A percentile compares a stretch with the other conserved stretches of the same genome.
Conservation (phyloP, 805 yeast genomes). For the Candida corydali region DNA sequence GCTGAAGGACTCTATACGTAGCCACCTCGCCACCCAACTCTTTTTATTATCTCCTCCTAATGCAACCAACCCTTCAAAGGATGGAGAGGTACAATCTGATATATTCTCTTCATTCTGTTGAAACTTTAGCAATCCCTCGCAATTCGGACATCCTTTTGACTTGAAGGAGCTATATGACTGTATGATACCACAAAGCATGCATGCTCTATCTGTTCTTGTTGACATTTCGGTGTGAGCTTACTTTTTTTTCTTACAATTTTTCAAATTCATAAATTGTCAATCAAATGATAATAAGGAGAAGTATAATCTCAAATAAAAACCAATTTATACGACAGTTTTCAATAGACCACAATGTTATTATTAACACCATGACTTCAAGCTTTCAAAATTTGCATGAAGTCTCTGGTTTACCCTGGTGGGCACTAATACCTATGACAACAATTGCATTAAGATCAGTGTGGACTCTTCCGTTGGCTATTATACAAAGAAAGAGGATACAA, state of each 20-base stretch:
- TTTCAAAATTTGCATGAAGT: constrained; percentile 47
- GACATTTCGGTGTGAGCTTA: constrained; percentile 29
- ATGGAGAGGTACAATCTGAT: constrained; percentile 91
- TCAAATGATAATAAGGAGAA: background rate
- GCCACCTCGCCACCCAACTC: constrained; percentile 97
- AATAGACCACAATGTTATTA: constrained; percentile 28
- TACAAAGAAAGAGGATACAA: constrained; percentile 64
- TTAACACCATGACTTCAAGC: constrained; percentile 30
- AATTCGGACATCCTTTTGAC: constrained; percentile 91
- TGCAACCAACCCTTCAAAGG: constrained; percentile 93
- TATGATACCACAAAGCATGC: constrained; percentile 94
- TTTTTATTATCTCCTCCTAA: constrained; percentile 71
- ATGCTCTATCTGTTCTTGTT: constrained; percentile 80
- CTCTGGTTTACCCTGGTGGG: constrained; percentile 81
- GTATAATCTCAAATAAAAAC: background rate
- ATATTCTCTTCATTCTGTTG: constrained; percentile 77
- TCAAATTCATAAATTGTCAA: background rate
- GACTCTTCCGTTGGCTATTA: constrained; percentile 75
- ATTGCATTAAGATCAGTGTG: constrained; percentile 57
- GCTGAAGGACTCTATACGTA: constrained; percentile 81
- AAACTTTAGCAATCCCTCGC: constrained; percentile 81
- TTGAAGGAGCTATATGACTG: constrained; percentile 73
- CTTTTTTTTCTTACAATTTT: background rate
- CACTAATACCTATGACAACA: constrained; percentile 70
- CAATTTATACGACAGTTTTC: constrained; percentile 18